Evolutionary conservation across 2,329 filamentous ascomycete genomes (phyloP).

Genomic region (Incumbomyces delicatus): DNA sequence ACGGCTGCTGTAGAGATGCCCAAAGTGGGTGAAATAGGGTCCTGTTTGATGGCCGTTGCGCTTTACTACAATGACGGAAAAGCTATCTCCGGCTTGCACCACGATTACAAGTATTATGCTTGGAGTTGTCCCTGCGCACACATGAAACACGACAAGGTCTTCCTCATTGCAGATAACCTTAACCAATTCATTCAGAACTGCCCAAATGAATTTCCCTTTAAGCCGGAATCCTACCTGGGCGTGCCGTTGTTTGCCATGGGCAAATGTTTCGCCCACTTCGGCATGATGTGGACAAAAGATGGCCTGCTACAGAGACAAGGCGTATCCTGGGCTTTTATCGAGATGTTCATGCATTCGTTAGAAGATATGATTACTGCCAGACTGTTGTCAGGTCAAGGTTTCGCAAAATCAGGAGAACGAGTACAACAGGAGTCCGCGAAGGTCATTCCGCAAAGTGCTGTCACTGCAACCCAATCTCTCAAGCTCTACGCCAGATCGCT

Average conservation of each 20-base stretch:
- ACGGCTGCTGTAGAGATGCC: conserved; percentile 51
- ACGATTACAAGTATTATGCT: conserved; percentile 54
- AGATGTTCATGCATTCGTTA: conserved; percentile 58
- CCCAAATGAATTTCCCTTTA: conserved; percentile 50
- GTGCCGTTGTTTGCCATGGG: conserved; percentile 55
- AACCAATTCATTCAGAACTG: conserved; percentile 51
- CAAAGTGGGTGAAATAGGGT: conserved; percentile 50
- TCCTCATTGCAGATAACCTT: conserved; percentile 55
- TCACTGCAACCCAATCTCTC: conserved; percentile 53
- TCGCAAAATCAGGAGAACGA: conserved; percentile 23
- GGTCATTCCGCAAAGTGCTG: conserved; percentile 46
- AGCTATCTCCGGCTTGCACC: conserved; percentile 42
- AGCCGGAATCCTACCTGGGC: conserved; percentile 57
- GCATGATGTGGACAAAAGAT: conserved; percentile 59
- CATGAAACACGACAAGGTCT: conserved; percentile 64
- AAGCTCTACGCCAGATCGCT: conserved; percentile 64
- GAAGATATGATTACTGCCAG: conserved; percentile 57
- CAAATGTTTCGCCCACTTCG: conserved; percentile 60
- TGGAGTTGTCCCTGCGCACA: conserved; percentile 57
- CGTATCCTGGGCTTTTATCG: conserved; percentile 56
- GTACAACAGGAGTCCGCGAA: conserved; percentile 23
- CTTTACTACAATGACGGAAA: conserved; percentile 57
- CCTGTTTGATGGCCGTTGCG: conserved; percentile 54
- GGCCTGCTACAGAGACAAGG: conserved; percentile 43
- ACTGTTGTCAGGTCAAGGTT: conserved; percentile 45